Conservation (phyloP, 2,329 filamentous ascomycete species). For the Colletotrichum somersetense region DNA sequence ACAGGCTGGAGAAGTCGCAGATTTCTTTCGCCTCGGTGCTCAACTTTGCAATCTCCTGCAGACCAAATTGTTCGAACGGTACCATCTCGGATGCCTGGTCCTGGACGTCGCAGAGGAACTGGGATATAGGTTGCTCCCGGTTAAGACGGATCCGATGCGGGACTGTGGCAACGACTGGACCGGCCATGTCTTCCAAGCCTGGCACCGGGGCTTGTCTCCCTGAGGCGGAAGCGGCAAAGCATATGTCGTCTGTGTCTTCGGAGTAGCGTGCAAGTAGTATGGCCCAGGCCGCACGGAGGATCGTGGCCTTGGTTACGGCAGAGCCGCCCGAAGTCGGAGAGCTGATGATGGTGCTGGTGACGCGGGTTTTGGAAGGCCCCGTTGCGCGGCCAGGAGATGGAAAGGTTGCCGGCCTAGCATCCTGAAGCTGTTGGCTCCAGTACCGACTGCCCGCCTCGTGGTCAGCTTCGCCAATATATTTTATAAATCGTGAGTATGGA, state of each 20-base stretch:
- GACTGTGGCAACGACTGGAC: neutral
- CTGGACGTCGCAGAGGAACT: slow-evolving; percentile 45
- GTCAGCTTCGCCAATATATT: slow-evolving; percentile 14
- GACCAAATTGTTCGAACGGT: slow-evolving; percentile 47
- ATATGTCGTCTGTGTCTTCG: slow-evolving; percentile 50
- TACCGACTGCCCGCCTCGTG: neutral
- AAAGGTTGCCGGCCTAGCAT: slow-evolving; percentile 19
- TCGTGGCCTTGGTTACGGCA: slow-evolving; percentile 49
- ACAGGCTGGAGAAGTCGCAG: slow-evolving; percentile 11
- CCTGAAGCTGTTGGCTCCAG: slow-evolving; percentile 24
- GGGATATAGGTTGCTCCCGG: slow-evolving; percentile 42
- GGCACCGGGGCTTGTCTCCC: neutral
- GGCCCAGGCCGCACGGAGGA: slow-evolving; percentile 58
- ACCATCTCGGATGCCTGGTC: slow-evolving; percentile 46
- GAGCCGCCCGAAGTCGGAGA: neutral
- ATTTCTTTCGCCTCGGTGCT: neutral
- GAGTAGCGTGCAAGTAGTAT: slow-evolving; percentile 54
- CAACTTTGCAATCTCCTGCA: slow-evolving; percentile 48
- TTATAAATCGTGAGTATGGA: slow-evolving; percentile 19
- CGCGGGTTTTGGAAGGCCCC: neutral
- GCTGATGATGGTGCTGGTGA: neutral
- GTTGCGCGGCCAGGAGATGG: neutral
- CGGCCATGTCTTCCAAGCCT: neutral
- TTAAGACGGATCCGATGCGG: neutral
- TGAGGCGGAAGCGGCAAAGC: slow-evolving; percentile 51